phyloP scores from a whole-genome alignment of 345 rosid genomes.

The Laguncularia racemosa region DNA sequence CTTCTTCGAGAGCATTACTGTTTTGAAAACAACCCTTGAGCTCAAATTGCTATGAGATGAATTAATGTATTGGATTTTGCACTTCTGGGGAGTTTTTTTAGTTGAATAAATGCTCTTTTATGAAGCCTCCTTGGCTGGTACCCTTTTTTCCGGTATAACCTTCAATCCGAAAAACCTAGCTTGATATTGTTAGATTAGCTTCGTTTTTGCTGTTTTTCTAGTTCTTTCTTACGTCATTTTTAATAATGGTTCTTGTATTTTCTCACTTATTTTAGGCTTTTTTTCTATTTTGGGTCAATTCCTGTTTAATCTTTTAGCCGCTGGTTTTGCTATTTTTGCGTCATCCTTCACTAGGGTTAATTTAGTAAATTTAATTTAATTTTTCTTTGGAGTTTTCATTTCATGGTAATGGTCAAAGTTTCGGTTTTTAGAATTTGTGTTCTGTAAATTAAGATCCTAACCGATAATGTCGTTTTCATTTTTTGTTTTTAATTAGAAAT shows the following conservation, averaged over 20 bases:
- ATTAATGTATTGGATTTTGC: neutral
- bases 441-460: slow-evolving; percentile 34
- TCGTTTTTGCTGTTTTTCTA: slow-evolving; percentile 6
- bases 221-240: neutral
- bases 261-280: neutral
- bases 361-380: slow-evolving; percentile 6
- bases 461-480: slow-evolving; percentile 32
- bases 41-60: slow-evolving; percentile 7
- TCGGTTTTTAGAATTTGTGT: slow-evolving; percentile 5
- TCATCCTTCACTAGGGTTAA: neutral
- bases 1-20: too few species aligned
- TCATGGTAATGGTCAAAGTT: neutral
- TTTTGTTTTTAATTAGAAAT: slow-evolving; percentile 1
- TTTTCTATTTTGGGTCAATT: slow-evolving; percentile 15
- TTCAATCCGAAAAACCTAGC: slow-evolving; percentile 11
- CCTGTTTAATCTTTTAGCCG: neutral
- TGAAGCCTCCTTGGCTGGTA: slow-evolving; percentile 55
- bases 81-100: too few species aligned
- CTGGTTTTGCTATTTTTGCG: slow-evolving; percentile 9
- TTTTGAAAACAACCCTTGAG: neutral
- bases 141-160: slow-evolving; percentile 30
- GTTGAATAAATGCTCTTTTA: slow-evolving; percentile 24
- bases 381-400: neutral
- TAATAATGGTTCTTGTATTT: neutral
- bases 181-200: slow-evolving; percentile 3